Conservation (phyloP, 805 yeast genomes). For the Danielia oregonensis region DNA sequence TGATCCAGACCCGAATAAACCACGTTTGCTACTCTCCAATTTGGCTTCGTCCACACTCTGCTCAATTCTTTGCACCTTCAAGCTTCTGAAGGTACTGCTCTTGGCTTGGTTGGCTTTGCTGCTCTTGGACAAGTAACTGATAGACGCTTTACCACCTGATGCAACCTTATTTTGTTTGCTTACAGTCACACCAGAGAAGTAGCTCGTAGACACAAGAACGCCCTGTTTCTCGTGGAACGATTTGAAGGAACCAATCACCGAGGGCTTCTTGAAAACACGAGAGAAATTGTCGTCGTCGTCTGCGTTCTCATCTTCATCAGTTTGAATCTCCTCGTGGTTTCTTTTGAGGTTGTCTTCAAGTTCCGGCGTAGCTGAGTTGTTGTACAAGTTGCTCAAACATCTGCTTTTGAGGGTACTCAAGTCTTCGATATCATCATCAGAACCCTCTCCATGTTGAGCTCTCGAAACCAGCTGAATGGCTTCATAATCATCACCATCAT, state of each 20-base stretch:
- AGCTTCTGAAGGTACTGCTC: conserved; percentile 11
- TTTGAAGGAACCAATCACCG: conserved; percentile 46
- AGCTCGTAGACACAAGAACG: conserved; percentile 38
- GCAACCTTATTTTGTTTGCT: conserved; percentile 53
- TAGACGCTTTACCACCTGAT: conserved; percentile 53
- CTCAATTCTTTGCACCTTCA: conserved; percentile 25
- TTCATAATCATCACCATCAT: conserved; percentile 30
- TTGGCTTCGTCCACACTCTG: conserved; percentile 20
- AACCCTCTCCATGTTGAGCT: conserved; percentile 34
- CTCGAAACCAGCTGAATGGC: conserved; percentile 27
- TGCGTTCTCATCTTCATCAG: conserved; percentile 19
- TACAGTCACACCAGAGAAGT: conserved; percentile 47
- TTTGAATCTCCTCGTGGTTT: conserved; percentile 12
- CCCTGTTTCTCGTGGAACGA: conserved; percentile 34
- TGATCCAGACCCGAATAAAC: conserved; percentile 2
- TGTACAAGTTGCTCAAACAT: conserved; percentile 31
- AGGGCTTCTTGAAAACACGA: conserved; percentile 42
- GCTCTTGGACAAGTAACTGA: conserved; percentile 47
- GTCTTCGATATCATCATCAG: conserved; percentile 41
- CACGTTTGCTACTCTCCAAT: conserved; percentile 8
- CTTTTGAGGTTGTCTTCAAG: conserved; percentile 11
- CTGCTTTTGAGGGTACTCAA: conserved; percentile 42
- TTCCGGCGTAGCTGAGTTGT: conserved; percentile 7
- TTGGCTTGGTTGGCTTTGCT: conserved; percentile 19
- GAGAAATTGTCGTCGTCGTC: conserved; percentile 33